Percentiles rank a stretch among this genome's conserved stretches.
Evolutionary conservation across 2,329 filamentous ascomycete genomes (phyloP).

Genomic region (Claviceps purpurea): DNA sequence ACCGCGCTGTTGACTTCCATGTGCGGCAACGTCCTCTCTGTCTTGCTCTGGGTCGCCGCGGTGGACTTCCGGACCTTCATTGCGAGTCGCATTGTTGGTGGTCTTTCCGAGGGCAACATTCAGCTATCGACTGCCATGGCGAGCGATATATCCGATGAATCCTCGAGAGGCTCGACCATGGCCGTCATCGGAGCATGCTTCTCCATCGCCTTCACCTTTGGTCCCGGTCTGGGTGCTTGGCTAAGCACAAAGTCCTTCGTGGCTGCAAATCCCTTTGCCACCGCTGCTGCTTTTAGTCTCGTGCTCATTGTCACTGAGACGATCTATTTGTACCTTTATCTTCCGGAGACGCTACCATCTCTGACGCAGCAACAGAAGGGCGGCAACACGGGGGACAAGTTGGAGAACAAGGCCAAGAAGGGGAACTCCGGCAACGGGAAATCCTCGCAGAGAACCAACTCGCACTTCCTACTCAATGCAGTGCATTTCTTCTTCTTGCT

Average conservation of each 20-base stretch:
- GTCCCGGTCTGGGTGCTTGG: constrained; percentile 80
- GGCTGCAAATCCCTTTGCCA: constrained; percentile 82
- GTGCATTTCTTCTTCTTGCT: constrained; percentile 86
- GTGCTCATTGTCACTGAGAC: constrained; percentile 79
- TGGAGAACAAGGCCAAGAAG: constrained; percentile 1
- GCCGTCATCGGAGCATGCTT: constrained; percentile 94
- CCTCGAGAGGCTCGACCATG: constrained; percentile 80
- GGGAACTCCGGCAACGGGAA: constrained; percentile 6
- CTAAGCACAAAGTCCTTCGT: constrained; percentile 66
- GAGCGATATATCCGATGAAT: constrained; percentile 83
- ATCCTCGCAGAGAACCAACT: constrained; percentile 54
- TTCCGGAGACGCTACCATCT: constrained; percentile 76
- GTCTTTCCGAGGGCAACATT: constrained; percentile 90
- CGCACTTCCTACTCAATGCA: constrained; percentile 66
- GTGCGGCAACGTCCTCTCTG: constrained; percentile 83
- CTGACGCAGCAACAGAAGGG: constrained; percentile 26
- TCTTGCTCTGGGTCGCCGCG: constrained; percentile 86
- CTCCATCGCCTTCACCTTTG: constrained; percentile 93
- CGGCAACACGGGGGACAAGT: constrained; percentile 14
- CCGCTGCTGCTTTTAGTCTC: constrained; percentile 78
- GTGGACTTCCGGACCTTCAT: constrained; percentile 93
- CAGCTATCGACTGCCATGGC: constrained; percentile 94
- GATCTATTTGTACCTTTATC: constrained; percentile 65
- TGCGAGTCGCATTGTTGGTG: constrained; percentile 82
- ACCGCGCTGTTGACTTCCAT: constrained; percentile 83